Conservation (phyloP, 31 red algal genomes). For the Asparagopsis taxiformis region DNA sequence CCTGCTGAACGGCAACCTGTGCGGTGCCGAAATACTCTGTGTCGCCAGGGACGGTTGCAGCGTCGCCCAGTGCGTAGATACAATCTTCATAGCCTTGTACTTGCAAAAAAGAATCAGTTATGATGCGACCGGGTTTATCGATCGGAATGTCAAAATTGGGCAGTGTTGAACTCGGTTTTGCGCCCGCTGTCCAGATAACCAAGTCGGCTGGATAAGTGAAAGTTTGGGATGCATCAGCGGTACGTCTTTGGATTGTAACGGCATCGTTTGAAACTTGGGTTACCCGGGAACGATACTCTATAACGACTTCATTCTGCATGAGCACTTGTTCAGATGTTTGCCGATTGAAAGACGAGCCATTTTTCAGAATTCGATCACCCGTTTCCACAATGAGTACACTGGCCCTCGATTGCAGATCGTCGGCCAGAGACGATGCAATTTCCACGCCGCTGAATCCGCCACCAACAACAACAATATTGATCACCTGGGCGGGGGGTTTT, state of each 20-base stretch:
- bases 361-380: conserved; percentile 49
- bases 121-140: conserved; percentile 57
- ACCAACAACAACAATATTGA: conserved; percentile 87
- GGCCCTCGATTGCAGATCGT: conserved; percentile 54
- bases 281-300: conserved; percentile 62
- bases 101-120: conserved; percentile 63
- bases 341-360: conserved; percentile 62
- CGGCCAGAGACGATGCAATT: conserved; percentile 82
- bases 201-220: conserved; percentile 68
- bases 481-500: conserved; percentile 27
- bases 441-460: conserved; percentile 92
- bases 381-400: conserved; percentile 80
- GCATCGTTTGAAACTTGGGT: conserved; percentile 31
- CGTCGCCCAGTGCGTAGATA: conserved; percentile 90
- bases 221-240: background rate
- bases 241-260: conserved; percentile 31
- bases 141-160: conserved; percentile 50
- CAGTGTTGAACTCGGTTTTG: conserved; percentile 21
- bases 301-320: conserved; percentile 26
- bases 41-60: conserved; percentile 23
- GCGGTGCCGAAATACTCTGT: conserved; percentile 71
- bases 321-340: conserved; percentile 46
- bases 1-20: conserved; percentile 91
- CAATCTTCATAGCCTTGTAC: conserved; percentile 41
- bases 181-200: conserved; percentile 95